A percentile compares a stretch with the other conserved stretches of the same genome.
Conservation (phyloP, 2,329 filamentous ascomycete genomes). For the Byssoonygena ceratinophila region DNA sequence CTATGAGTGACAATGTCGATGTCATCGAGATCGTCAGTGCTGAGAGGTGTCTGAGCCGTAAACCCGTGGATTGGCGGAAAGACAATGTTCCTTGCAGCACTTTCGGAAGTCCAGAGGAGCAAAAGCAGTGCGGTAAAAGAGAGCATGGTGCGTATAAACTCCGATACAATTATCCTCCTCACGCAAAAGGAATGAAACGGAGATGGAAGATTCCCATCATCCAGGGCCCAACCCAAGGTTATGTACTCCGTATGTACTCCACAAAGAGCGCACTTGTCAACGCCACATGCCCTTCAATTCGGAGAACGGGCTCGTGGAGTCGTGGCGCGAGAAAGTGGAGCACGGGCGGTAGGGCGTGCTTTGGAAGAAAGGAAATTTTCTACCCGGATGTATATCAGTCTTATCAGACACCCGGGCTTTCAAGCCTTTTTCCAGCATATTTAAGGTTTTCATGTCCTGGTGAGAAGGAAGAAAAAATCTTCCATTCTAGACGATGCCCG, state of each 20-base stretch:
- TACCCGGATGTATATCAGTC: background rate
- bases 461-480: background rate
- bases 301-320: background rate
- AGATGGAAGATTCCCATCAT: background rate
- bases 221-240: background rate
- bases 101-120: background rate
- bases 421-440: background rate
- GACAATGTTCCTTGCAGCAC: slow-evolving; percentile 8
- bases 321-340: background rate
- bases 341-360: too few species aligned
- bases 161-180: background rate
- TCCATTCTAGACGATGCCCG: too few species aligned
- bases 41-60: background rate
- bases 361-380: background rate
- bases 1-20: slow-evolving; percentile 36
- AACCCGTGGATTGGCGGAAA: slow-evolving; percentile 6
- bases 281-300: background rate
- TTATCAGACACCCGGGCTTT: background rate
- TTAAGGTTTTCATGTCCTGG: background rate
- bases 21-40: slow-evolving; percentile 21
- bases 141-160: background rate
- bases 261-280: background rate
- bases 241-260: background rate
- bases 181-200: background rate
- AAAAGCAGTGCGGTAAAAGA: background rate